phyloP scores from a whole-genome alignment of 495 filamentous ascomycete species.

The Niebla homalea region DNA sequence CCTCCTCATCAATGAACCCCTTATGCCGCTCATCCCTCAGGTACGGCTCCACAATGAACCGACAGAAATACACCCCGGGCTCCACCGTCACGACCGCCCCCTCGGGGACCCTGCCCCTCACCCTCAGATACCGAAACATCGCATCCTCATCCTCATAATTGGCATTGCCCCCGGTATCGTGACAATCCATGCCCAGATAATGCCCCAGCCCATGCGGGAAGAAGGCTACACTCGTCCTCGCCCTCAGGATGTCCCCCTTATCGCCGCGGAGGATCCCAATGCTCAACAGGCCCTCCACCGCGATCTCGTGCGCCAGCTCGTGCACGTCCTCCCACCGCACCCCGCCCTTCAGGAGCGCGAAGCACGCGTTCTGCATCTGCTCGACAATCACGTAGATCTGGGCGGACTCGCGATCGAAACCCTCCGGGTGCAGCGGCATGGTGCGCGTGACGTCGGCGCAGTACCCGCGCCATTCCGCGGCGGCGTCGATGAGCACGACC shows the following conservation, averaged over 20 bases:
- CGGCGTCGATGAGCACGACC: constrained; percentile 73
- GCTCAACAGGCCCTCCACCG: constrained; percentile 50
- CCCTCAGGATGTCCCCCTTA: constrained; percentile 46
- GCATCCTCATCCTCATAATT: constrained; percentile 73
- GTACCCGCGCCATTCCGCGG: constrained; percentile 74
- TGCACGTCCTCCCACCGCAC: constrained; percentile 56
- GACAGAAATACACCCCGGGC: constrained; percentile 85
- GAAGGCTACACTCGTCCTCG: constrained; percentile 63
- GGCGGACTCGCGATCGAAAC: constrained; percentile 47
- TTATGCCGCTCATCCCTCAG: constrained; percentile 46
- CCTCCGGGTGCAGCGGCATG: constrained; percentile 49
- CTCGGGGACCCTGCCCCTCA: constrained; percentile 56
- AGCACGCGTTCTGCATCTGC: constrained; percentile 70
- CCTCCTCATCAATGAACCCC: constrained; percentile 59
- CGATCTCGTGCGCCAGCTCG: constrained; percentile 56
- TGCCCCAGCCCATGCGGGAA: constrained; percentile 89
- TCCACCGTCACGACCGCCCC: constrained; percentile 79
- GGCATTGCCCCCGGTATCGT: constrained; percentile 53
- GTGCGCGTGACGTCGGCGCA: constrained; percentile 86
- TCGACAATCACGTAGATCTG: constrained; percentile 66
- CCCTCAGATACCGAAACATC: constrained; percentile 48
- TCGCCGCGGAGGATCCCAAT: constrained; percentile 53
- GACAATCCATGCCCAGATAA: constrained; percentile 80
- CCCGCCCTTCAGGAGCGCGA: constrained; percentile 50
- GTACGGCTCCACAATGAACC: constrained; percentile 80